Conservation (phyloP, 768 basidiomycete species). For the Jaapia argillacea region DNA sequence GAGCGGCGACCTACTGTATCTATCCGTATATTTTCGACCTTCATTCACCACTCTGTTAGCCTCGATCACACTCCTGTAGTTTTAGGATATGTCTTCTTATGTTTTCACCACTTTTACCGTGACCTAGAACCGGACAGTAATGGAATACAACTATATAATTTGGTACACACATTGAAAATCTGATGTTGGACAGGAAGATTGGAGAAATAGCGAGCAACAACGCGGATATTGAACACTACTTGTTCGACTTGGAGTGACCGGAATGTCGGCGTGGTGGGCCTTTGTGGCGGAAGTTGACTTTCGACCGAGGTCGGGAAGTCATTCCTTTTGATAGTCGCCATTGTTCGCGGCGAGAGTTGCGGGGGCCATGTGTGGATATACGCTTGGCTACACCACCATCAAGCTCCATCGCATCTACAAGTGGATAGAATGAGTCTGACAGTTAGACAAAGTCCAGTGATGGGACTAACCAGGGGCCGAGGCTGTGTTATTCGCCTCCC, state of each 20-base stretch:
- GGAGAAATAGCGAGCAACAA: too few species aligned
- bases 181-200: too few species aligned
- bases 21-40: too few species aligned
- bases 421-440: neutral
- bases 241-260: slow-evolving; percentile 60
- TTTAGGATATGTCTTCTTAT: too few species aligned
- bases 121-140: too few species aligned
- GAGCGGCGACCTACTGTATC: too few species aligned
- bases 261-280: slow-evolving; percentile 52
- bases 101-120: too few species aligned
- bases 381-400: slow-evolving; percentile 29
- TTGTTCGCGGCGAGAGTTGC: slow-evolving; percentile 65
- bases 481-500: neutral
- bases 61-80: too few species aligned
- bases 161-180: too few species aligned
- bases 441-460: neutral
- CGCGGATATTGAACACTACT: too few species aligned
- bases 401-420: slow-evolving; percentile 42
- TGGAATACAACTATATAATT: too few species aligned
- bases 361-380: slow-evolving; percentile 78
- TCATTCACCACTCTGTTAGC: too few species aligned
- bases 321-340: slow-evolving; percentile 81
- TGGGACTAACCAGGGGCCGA: neutral
- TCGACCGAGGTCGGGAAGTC: slow-evolving; percentile 35
- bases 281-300: slow-evolving; percentile 62